Evolutionary conservation across 208 protist genomes (phyloP).

Genomic region (Porcisia deanei): DNA sequence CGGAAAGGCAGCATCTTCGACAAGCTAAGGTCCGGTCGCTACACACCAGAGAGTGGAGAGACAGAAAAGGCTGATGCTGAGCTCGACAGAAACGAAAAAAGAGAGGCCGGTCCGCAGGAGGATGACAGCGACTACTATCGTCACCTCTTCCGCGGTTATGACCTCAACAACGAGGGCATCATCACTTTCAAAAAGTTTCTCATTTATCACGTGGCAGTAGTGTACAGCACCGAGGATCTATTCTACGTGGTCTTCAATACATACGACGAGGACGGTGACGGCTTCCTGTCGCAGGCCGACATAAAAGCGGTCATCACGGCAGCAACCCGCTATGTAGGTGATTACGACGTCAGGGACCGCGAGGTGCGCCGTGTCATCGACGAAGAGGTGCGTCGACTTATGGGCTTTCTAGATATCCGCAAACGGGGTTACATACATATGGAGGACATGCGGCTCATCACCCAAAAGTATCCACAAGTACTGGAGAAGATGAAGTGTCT

Average conservation of each 20-base stretch:
- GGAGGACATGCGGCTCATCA: slow-evolving; percentile 82
- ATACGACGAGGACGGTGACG: slow-evolving; percentile 93
- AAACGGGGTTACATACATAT: slow-evolving; percentile 68
- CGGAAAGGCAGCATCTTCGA: slow-evolving; percentile 13
- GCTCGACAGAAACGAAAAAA: not conserved
- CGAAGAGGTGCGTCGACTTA: slow-evolving; percentile 78
- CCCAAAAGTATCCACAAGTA: slow-evolving; percentile 85
- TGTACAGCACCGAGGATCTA: slow-evolving; percentile 90
- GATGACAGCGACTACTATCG: slow-evolving; percentile 63
- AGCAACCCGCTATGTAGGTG: slow-evolving; percentile 88
- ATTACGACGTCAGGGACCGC: slow-evolving; percentile 75
- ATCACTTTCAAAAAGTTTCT: slow-evolving; percentile 93
- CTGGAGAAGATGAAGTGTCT: slow-evolving; percentile 92
- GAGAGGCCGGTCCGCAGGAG: slow-evolving; percentile 2
- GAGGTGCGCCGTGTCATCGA: slow-evolving; percentile 82
- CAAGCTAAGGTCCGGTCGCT: not conserved
- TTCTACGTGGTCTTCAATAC: slow-evolving; percentile 90
- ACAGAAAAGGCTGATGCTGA: not conserved
- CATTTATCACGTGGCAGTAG: slow-evolving; percentile 84
- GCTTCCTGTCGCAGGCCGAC: slow-evolving; percentile 84
- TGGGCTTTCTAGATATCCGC: slow-evolving; percentile 83
- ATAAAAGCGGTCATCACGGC: slow-evolving; percentile 88
- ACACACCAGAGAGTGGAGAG: not conserved
- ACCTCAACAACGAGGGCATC: slow-evolving; percentile 82
- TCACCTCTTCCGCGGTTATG: slow-evolving; percentile 88